Base-by-base conservation (phyloP, 2,329 filamentous ascomycete species). In the Incumbomyces delicatus region DNA sequence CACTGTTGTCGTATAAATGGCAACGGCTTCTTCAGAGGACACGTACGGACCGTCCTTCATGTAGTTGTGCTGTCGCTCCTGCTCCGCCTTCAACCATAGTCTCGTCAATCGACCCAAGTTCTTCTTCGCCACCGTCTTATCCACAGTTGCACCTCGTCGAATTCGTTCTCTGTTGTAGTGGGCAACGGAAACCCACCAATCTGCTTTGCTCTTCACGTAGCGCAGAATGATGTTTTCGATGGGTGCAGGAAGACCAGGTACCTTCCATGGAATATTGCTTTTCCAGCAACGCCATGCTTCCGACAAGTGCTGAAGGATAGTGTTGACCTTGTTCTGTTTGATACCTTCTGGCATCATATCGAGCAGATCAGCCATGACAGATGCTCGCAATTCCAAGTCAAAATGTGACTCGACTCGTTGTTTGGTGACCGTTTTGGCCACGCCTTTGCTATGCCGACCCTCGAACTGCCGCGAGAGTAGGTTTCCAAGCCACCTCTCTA, bases 271-370 rank as follows among this genome's bases (percentile, higher is more conserved):
- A 57, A 98, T 98, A 61, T 98, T 98, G 69, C 89, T 95, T 81
- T 98, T 98, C 92, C 92, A 98, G 71, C 92, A 98, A 70, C 92
- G 80, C 92, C 92, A 98, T 12, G 92, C 92, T 70, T 98, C 92
- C 0, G 90, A 96, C 35, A 98, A 70, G 75, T 98, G 94, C 61
- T 96, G 92, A 45, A 98, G 72, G 37, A 98, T 90, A 1, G 89
- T 95, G 66, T 98, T 95, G 66, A 98, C 88, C 70, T 98, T 98
- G 72, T 92, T 98, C 64, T 98, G 92, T 66, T 95, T 95, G 71
- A 98, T 96, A 56, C 92, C 92, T 64, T 98, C 94, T 0, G 92
- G 92, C 92, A 98, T 98, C 94, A 98, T 98, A 61, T 98, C 92
- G 85, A 95, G 95, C 42, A 98, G 73, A 67, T 98, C 92, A 37